Evolutionary conservation across 2,329 filamentous ascomycete genomes (phyloP), one percentile per base, ranked within the genome.

Genomic region (Pleurostoma richardsiae): DNA sequence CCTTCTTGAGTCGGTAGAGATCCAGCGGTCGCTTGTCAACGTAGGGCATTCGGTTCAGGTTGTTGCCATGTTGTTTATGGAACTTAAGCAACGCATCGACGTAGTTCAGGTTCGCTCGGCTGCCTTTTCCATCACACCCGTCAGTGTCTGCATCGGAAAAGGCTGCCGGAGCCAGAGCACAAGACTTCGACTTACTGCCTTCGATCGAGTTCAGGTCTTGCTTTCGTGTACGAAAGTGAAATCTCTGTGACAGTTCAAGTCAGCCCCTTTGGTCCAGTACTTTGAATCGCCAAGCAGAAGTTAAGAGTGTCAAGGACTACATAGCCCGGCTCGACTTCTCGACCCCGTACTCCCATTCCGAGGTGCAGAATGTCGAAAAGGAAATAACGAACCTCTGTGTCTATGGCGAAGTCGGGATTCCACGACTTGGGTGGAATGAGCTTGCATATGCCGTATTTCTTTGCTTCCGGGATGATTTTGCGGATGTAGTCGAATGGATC

Each of bases 201-300:
- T 99, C 94, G 42, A 97, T 90, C 11, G 91, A 95, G 67, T 99
- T 99, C 51, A 99, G 76, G 67, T 97, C 92, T 66, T 99, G 94
- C 64, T 95, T 90, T 63, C 94, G 83, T 10, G 94, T 99, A 54
- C 90, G 84, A 63, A 99, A 99, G 66, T 99, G 94, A 61, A 99
- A 99, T 68, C 85, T 88, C 91, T 96, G 62, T 55, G 40, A 36
- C 29, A 31, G 19, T 8, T 4, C 27, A 40, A 33, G 45, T 52
- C 30, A 53, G 49, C 41, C 27, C 41, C 11, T 27, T 29, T 10
- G 10, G 29, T 26, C 39, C 2, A 7, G 27, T 8, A n/a, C 8
- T 4, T 19, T 19, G 19, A 19, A 19, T 19, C 19, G 19, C 19
- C 19, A 19, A 19, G 7, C 6, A 28, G 7, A 10, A 31, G 6